These are phyloP conservation scores for Puccinia coronata DNA, from an alignment of 1,284 basidiomycete genomes.

Conservation along the genomic window DNA sequence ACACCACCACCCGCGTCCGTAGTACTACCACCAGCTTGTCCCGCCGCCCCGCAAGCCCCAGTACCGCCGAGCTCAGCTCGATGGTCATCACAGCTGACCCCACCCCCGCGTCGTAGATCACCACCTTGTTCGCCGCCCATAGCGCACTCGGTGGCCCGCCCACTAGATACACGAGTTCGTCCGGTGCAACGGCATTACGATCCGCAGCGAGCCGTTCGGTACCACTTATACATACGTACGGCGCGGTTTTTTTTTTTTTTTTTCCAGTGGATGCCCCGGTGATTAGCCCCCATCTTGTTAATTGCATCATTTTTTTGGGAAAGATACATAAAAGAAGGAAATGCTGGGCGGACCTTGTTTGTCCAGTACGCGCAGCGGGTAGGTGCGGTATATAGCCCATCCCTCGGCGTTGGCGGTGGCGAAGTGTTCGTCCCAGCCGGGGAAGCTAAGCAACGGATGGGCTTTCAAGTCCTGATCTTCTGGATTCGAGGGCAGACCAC, in stretches of 20 bases:
- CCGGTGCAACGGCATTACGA: slow-evolving; percentile 74
- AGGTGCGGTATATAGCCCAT: slow-evolving; percentile 80
- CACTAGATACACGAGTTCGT: slow-evolving; percentile 84
- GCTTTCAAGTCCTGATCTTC: neutral
- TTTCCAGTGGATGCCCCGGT: no score
- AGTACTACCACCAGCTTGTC: slow-evolving; percentile 82
- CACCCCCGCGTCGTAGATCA: slow-evolving; percentile 80
- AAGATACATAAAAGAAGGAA: slow-evolving; percentile 27
- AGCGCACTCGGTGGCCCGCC: slow-evolving; percentile 86
- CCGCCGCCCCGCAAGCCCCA: slow-evolving; percentile 75
- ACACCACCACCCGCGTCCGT: slow-evolving; percentile 74
- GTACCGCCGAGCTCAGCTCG: slow-evolving; percentile 83
- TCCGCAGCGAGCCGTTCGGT: slow-evolving; percentile 51
- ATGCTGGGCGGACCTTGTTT: slow-evolving; percentile 73
- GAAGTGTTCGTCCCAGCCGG: slow-evolving; percentile 68
- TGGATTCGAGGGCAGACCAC: no score
- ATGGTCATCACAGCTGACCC: slow-evolving; percentile 79
- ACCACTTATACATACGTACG: no score
- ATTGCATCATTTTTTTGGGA: no score
- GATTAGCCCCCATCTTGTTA: no score
- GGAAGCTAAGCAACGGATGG: neutral
- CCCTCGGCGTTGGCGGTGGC: slow-evolving; percentile 77
- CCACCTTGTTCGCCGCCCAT: slow-evolving; percentile 90
- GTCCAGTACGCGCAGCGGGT: slow-evolving; percentile 74
- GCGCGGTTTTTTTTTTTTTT: no score